phyloP scores from a whole-genome alignment of 305 asterid species.

The Rubia tinctorum region DNA sequence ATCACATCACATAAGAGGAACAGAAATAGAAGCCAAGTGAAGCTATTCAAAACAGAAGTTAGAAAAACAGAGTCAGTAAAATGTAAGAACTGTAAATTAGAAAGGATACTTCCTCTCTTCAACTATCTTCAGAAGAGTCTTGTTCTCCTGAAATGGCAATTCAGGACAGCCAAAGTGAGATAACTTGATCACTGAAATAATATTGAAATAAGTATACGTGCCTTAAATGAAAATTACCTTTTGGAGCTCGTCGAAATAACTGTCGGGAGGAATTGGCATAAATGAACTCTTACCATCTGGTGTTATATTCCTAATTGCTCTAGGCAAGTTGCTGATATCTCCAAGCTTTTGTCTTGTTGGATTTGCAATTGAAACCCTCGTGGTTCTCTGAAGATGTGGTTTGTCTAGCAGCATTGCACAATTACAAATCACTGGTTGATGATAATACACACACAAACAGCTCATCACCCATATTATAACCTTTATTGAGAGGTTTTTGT shows the following conservation, averaged over 20 bases:
- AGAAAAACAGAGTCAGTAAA: not conserved
- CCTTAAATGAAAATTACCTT: conserved; percentile 34
- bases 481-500: not conserved
- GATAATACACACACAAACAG: not conserved
- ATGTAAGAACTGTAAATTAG: not conserved
- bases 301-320: conserved; percentile 25
- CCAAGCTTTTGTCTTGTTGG: conserved; percentile 49
- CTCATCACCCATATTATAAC: not conserved
- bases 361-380: conserved; percentile 25
- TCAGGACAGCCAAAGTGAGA: conserved; percentile 15
- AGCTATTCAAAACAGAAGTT: conserved; percentile 7
- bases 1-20: not conserved
- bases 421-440: not conserved
- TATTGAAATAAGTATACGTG: not conserved
- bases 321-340: conserved; percentile 67
- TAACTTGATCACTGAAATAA: conserved; percentile 5
- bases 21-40: not conserved
- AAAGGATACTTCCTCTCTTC: conserved; percentile 77
- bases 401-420: conserved; percentile 12
- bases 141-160: conserved; percentile 45
- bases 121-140: conserved; percentile 48
- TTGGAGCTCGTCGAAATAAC: conserved; percentile 43
- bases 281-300: conserved; percentile 32
- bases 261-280: conserved; percentile 27
- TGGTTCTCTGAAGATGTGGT: conserved; percentile 24